A percentile compares a stretch with the other conserved stretches of the same genome.
These are phyloP conservation scores for Pseudofabraea citricarpa DNA, from an alignment of 2,329 filamentous ascomycete genomes.

Conservation along the genomic window DNA sequence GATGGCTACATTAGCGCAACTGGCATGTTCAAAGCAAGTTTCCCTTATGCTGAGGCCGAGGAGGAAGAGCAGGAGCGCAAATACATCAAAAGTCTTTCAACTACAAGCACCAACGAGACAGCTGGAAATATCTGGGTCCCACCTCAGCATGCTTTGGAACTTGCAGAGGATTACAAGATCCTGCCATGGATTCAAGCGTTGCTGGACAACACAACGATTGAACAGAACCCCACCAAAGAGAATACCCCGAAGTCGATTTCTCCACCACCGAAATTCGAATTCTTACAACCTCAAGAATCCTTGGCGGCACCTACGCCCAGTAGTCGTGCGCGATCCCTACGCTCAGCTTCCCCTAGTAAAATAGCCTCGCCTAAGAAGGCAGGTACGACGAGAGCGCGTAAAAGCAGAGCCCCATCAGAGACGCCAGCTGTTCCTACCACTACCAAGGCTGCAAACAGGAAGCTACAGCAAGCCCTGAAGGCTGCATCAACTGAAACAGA, in stretches of 20 bases:
- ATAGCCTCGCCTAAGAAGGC: conserved; percentile 41
- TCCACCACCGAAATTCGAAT: conserved; percentile 68
- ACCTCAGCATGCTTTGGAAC: conserved; percentile 70
- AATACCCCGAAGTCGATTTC: conserved; percentile 67
- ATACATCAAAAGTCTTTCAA: conserved; percentile 77
- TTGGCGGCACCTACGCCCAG: conserved; percentile 29
- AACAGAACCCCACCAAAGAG: conserved; percentile 32
- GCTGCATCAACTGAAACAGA: conserved; percentile 27
- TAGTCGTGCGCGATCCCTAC: conserved; percentile 42
- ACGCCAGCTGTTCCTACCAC: conserved; percentile 39
- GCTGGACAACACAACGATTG: conserved; percentile 79
- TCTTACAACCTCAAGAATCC: conserved; percentile 43
- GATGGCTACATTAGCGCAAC: conserved; percentile 83
- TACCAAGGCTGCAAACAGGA: conserved; percentile 41
- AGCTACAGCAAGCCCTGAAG: conserved; percentile 41
- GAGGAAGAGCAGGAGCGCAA: conserved; percentile 75
- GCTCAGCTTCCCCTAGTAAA: conserved; percentile 52
- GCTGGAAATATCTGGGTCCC: conserved; percentile 97
- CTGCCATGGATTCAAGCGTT: conserved; percentile 86
- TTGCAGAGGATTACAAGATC: conserved; percentile 86
- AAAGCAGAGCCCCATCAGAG: conserved; percentile 38
- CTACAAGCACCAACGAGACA: conserved; percentile 85
- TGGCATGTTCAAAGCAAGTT: conserved; percentile 89
- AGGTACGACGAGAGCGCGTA: conserved; percentile 30
- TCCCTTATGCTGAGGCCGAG: conserved; percentile 67